Evolutionary conservation across 441 rosid species (phyloP).

Genomic region (Arabidopsis lyrata): DNA sequence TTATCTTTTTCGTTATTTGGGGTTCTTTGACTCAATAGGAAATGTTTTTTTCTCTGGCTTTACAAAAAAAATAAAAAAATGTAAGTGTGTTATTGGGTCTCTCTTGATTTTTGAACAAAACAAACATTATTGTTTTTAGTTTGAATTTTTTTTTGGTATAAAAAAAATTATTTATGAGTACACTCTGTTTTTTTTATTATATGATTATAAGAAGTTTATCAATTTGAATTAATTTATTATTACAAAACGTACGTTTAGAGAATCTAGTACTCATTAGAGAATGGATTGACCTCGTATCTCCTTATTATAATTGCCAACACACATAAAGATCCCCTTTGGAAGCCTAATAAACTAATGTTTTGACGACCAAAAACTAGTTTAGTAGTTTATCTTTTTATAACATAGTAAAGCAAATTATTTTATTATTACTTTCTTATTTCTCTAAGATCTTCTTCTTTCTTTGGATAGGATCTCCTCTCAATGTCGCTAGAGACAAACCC

Average conservation of each 20-base stretch:
- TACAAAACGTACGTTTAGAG: slow-evolving; percentile 30
- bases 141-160: neutral
- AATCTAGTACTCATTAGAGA: slow-evolving; percentile 44
- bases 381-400: neutral
- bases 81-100: neutral
- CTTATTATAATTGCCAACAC: slow-evolving; percentile 34
- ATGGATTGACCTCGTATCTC: slow-evolving; percentile 32
- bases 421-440: neutral
- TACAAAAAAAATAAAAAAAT: neutral
- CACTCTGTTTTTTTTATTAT: neutral
- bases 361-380: slow-evolving; percentile 4
- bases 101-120: slow-evolving; percentile 3
- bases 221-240: slow-evolving; percentile 15
- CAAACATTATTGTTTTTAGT: neutral
- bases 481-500: slow-evolving; percentile 30
- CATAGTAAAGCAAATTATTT: slow-evolving; percentile 10
- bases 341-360: slow-evolving; percentile 37
- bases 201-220: neutral
- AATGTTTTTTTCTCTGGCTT: neutral
- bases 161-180: neutral
- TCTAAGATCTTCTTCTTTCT: neutral
- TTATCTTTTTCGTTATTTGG: slow-evolving; percentile 3
- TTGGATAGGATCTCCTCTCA: slow-evolving; percentile 35
- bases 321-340: slow-evolving; percentile 27
- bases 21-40: neutral